Conservation (phyloP, 2,329 filamentous ascomycete species). For the Cryphonectria carpinicola region DNA sequence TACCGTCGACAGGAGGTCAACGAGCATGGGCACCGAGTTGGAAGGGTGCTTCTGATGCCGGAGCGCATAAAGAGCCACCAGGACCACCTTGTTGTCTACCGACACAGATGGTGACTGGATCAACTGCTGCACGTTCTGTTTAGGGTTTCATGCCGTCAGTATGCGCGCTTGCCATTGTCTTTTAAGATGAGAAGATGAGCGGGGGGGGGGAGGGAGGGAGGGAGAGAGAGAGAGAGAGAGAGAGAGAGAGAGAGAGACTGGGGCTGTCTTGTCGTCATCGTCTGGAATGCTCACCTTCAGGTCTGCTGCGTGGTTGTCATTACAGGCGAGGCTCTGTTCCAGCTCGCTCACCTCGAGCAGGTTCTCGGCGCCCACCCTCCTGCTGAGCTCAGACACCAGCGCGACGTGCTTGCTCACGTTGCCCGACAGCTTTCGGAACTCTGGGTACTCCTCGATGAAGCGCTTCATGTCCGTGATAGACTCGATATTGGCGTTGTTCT, state of each 20-base stretch:
- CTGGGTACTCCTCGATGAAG: slow-evolving; percentile 98
- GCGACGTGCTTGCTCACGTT: slow-evolving; percentile 99
- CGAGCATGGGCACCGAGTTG: slow-evolving; percentile 80
- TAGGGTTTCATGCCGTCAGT: slow-evolving; percentile 2
- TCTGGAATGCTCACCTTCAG: slow-evolving; percentile 67
- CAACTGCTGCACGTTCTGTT: slow-evolving; percentile 80
- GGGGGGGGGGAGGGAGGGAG: not conserved
- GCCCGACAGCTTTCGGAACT: slow-evolving; percentile 94
- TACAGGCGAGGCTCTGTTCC: slow-evolving; percentile 95
- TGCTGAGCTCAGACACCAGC: slow-evolving; percentile 88
- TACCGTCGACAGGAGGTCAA: slow-evolving; percentile 83
- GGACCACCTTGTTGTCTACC: slow-evolving; percentile 79
- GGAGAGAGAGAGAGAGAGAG: too few relatives aligned
- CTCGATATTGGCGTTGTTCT: slow-evolving; percentile 93
- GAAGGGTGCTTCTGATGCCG: slow-evolving; percentile 87
- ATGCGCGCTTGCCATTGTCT: not conserved
- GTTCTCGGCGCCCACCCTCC: slow-evolving; percentile 82
- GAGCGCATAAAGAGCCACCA: slow-evolving; percentile 93
- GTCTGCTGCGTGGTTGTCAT: slow-evolving; percentile 90
- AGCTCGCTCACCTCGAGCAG: slow-evolving; percentile 96
- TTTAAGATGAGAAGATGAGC: not conserved
- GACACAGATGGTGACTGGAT: slow-evolving; percentile 81
- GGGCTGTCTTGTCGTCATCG: not conserved
- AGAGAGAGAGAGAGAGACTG: too few relatives aligned
- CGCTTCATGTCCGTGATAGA: slow-evolving; percentile 99